These are phyloP conservation scores for Thraustochytrium striatum DNA, from an alignment of 352 stramenopile species.

Conservation along the genomic window DNA sequence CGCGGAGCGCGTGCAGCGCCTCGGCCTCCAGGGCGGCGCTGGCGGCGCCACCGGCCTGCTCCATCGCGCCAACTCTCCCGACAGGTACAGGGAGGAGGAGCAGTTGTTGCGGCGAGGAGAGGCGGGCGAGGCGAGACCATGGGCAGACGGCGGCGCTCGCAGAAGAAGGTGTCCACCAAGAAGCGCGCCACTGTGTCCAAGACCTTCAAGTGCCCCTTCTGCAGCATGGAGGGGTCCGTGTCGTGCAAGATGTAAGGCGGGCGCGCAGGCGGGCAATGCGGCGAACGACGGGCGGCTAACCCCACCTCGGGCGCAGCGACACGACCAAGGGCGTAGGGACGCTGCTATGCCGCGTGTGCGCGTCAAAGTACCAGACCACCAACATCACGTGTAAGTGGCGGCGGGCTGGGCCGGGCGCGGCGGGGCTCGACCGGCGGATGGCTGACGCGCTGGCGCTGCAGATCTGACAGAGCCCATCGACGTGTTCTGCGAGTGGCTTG, in stretches of 20 bases:
- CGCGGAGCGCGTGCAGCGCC: too few relatives aligned
- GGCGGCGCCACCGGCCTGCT: too few relatives aligned
- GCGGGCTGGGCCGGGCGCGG: neutral
- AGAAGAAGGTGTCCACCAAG: constrained; percentile 80
- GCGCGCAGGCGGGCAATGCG: neutral
- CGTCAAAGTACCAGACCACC: constrained; percentile 73
- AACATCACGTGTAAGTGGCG: constrained; percentile 75
- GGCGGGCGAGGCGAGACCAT: constrained; percentile 60
- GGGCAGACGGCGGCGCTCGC: constrained; percentile 74
- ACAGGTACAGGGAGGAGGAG: too few relatives aligned
- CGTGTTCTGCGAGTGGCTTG: constrained; percentile 83
- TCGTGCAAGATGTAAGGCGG: constrained; percentile 79
- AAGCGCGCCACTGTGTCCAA: constrained; percentile 82
- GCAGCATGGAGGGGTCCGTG: constrained; percentile 77
- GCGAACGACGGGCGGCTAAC: neutral
- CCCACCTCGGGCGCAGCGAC: constrained; percentile 59
- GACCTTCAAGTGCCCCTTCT: constrained; percentile 84
- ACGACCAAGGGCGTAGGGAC: constrained; percentile 76
- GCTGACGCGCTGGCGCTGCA: constrained; percentile 41
- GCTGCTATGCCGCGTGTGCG: constrained; percentile 76
- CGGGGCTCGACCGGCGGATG: neutral
- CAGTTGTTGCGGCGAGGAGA: too few relatives aligned
- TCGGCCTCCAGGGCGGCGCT: too few relatives aligned
- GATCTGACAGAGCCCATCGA: constrained; percentile 80
- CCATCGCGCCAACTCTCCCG: too few relatives aligned